Base-by-base conservation (phyloP, 805 yeast species). In the Wickerhamiella qilinensis region DNA sequence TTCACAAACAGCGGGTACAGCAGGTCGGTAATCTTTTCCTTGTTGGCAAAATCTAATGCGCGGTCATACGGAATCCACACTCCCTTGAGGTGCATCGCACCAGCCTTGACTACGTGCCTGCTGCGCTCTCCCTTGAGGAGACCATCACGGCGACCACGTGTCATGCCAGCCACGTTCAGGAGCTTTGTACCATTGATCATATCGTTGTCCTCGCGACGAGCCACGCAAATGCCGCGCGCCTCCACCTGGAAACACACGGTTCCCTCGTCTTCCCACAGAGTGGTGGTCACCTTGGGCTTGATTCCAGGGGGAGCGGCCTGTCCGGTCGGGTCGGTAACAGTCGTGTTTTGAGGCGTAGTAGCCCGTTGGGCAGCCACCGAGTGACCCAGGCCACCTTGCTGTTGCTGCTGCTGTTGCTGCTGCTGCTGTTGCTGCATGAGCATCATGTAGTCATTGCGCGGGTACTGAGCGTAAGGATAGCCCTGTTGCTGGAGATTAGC, bases 221-320 rank as follows among this genome's bases (percentile, higher is more conserved):
- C 85, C 17, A 81, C 93, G 15, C 78, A 68, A 33, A 80, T 79
- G 40, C 82, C 80, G 45, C 77, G 73, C 41, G 84, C 86, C 51
- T 80, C 91, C 22, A 81, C 88, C 57, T 80, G 91, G 61, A 80
- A 81, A 54, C 91, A 81, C 38, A 81, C 58, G 1, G 93, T 81
- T 48, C 77, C 76, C 52, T 81, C 93, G 54, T 81, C 93, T 53
- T 81, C 91, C 93, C 93, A 81, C 70, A 77, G 71, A n/a, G 91
- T 80, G 18, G 91, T 79, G 38, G 85, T 77, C 38, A 80, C 83
- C 43, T 71, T 59, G 37, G 77, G 75, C 52, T 68, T 64, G 44
- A 51, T 49, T 11, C 58, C 55, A 36, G 65, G 60, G 38, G 65
- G 60, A 17, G 62, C 59, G 28, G 48, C 50, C 47, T 58, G 62